These are phyloP conservation scores for Diplotaxis tenuifolia DNA, from an alignment of 345 rosid species.

Conservation along the genomic window DNA sequence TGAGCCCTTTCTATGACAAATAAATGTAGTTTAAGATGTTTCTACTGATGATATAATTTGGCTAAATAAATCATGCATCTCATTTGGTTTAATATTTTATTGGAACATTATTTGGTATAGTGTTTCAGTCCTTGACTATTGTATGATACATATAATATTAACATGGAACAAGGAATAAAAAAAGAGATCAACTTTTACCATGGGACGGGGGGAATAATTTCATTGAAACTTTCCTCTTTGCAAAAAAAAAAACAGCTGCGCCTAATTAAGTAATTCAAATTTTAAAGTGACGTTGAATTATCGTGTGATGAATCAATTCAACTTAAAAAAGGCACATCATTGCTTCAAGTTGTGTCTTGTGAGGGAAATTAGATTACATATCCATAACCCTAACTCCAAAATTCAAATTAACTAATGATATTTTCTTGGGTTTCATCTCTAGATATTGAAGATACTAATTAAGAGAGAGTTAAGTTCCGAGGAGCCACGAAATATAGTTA, in stretches of 20 bases:
- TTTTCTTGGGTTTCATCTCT: not conserved
- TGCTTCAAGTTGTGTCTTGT: not conserved
- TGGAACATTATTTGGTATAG: not conserved
- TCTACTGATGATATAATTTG: not conserved
- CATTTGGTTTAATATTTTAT: not conserved
- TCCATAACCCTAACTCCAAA: not conserved
- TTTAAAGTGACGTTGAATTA: not conserved
- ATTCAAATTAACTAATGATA: no score
- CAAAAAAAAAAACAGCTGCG: not conserved
- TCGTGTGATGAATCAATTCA: constrained; percentile 2
- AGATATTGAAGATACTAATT: not conserved
- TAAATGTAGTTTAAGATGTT: not conserved
- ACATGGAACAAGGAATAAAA: not conserved
- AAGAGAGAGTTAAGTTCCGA: not conserved
- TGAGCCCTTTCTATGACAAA: constrained; percentile 28
- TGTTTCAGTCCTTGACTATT: not conserved
- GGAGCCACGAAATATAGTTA: constrained; percentile 1
- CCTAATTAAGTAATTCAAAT: not conserved
- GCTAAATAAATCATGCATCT: not conserved
- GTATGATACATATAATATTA: not conserved
- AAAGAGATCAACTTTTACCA: not conserved
- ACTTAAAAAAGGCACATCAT: not conserved
- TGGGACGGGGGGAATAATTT: not conserved
- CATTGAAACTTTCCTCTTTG: not conserved
- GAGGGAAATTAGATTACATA: not conserved